phyloP scores from a whole-genome alignment of 2,329 filamentous ascomycete genomes.

The Aspergillus sp. region DNA sequence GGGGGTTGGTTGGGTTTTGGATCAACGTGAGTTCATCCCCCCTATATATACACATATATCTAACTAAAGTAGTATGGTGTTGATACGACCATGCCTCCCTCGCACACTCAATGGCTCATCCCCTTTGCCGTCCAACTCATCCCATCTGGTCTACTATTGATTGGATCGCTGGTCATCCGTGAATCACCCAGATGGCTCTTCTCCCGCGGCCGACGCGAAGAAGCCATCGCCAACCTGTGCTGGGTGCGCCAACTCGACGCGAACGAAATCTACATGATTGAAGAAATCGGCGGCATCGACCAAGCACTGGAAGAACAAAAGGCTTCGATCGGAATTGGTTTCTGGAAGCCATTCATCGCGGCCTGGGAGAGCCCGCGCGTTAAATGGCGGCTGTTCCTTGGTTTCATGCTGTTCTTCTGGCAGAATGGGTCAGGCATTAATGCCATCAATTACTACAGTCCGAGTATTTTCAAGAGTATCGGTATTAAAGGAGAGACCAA shows the following conservation, averaged over 20 bases:
- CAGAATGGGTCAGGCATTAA: constrained; percentile 76
- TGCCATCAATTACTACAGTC: constrained; percentile 73
- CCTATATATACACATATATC: neutral
- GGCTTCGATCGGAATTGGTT: constrained; percentile 60
- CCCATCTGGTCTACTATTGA: constrained; percentile 34
- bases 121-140: constrained; percentile 30
- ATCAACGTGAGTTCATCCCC: constrained; percentile 38
- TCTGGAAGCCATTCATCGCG: constrained; percentile 66
- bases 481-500: constrained; percentile 54
- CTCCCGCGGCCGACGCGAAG: constrained; percentile 61
- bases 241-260: constrained; percentile 37
- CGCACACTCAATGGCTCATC: constrained; percentile 28
- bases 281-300: constrained; percentile 68
- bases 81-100: constrained; percentile 18
- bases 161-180: constrained; percentile 57
- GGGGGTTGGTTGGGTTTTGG: constrained; percentile 49
- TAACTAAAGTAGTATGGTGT: constrained; percentile 47
- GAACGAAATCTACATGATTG: constrained; percentile 59
- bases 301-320: constrained; percentile 62
- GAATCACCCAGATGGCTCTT: constrained; percentile 65
- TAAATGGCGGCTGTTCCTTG: constrained; percentile 69
- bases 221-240: constrained; percentile 53
- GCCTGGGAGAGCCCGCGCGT: constrained; percentile 52
- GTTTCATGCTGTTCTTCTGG: constrained; percentile 70
- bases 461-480: constrained; percentile 62